phyloP scores from a whole-genome alignment of 345 rosid genomes.

The Salix caprea region DNA sequence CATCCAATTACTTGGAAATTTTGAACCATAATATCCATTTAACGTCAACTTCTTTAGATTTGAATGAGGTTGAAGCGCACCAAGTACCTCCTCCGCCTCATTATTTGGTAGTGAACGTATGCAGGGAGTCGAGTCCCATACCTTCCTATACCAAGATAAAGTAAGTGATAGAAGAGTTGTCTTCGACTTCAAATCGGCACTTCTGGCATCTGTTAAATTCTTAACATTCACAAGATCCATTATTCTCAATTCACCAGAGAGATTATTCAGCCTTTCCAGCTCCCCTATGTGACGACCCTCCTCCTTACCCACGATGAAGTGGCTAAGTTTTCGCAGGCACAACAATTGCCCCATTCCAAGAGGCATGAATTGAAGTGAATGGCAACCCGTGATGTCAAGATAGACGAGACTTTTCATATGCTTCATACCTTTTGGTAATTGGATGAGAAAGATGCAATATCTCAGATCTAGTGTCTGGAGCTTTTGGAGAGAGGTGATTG shows the following conservation, averaged over 20 bases:
- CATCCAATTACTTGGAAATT: constrained; percentile 1
- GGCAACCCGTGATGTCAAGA: neutral
- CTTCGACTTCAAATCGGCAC: constrained; percentile 17
- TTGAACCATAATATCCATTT: neutral
- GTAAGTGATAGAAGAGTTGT: neutral
- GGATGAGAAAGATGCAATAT: no score
- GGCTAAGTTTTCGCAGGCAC: neutral
- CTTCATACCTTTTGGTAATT: no score
- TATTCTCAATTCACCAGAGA: constrained; percentile 6
- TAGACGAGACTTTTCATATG: neutral
- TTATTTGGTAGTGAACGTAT: no score
- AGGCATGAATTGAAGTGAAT: no score
- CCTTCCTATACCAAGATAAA: neutral
- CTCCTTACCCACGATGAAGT: constrained; percentile 13
- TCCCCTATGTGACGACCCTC: neutral
- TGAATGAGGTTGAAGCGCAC: neutral
- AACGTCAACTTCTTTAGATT: neutral
- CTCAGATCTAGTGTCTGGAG: no score
- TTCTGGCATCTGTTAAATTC: constrained; percentile 5
- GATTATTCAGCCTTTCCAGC: constrained; percentile 3
- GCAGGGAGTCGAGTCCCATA: fast-evolving
- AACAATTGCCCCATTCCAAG: no score
- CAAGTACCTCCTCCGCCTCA: neutral
- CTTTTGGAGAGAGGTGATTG: no score
- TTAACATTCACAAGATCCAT: neutral